Percentiles rank a stretch among this genome's conserved stretches.
Conservation (phyloP, 345 rosid species). For the Dovyalis caffra region DNA sequence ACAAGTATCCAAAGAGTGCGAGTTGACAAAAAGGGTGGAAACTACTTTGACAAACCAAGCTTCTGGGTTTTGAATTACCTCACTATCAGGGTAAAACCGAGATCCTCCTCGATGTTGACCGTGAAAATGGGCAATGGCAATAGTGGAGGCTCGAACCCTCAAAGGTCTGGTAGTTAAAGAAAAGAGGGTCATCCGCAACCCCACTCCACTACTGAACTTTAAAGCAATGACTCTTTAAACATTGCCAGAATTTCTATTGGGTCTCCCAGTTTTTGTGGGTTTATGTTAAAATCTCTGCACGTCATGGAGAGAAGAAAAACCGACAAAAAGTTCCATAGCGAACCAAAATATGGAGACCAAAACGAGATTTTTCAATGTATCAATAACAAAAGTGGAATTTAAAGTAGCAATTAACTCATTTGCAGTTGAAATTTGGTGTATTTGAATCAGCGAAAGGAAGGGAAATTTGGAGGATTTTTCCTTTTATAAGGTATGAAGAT, state of each 20-base stretch:
- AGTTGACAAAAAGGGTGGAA: conserved; percentile 49
- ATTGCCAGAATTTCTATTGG: conserved; percentile 11
- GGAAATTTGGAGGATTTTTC: too few relatives aligned
- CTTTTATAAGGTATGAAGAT: too few relatives aligned
- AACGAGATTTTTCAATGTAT: not conserved
- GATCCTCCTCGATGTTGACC: conserved; percentile 45
- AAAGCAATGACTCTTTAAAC: not conserved
- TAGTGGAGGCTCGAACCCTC: conserved; percentile 57
- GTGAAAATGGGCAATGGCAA: conserved; percentile 44
- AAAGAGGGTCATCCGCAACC: conserved; percentile 49
- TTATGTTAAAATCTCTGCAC: conserved; percentile 18
- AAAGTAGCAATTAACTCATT: too few relatives aligned
- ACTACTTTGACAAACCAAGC: conserved; percentile 79
- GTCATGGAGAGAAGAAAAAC: conserved; percentile 34
- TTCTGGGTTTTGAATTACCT: conserved; percentile 34
- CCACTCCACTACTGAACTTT: conserved; percentile 37
- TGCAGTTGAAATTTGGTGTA: too few relatives aligned
- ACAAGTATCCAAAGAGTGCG: conserved; percentile 43
- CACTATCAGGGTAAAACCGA: conserved; percentile 35
- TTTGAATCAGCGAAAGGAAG: too few relatives aligned
- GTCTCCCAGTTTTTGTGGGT: not conserved
- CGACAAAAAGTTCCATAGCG: conserved; percentile 21
- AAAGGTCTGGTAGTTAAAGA: conserved; percentile 30
- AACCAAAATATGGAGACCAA: not conserved
- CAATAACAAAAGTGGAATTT: not conserved